Conservation (phyloP, 2,329 filamentous ascomycete genomes). For the Penicillium sclerotigenum region DNA sequence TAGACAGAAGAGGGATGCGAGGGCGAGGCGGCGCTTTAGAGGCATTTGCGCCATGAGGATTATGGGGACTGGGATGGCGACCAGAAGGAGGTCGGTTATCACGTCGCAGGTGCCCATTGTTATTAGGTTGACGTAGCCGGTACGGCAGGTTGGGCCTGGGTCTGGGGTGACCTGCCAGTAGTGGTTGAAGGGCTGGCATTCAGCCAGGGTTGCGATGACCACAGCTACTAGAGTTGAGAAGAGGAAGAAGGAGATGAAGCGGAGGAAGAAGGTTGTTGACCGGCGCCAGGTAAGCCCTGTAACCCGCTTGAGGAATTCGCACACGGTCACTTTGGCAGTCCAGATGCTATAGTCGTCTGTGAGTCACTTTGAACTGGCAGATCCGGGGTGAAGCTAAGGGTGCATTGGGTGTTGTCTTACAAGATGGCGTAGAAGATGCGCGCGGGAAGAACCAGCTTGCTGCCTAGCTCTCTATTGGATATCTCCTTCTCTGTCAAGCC, state of each 20-base stretch:
- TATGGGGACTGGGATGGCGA: slow-evolving; percentile 85
- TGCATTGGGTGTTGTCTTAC: slow-evolving; percentile 51
- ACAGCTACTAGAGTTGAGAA: slow-evolving; percentile 75
- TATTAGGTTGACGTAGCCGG: slow-evolving; percentile 80
- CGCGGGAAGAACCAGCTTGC: slow-evolving; percentile 74
- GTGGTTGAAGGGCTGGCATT: slow-evolving; percentile 72
- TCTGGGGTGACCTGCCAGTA: slow-evolving; percentile 85
- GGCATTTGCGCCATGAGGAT: slow-evolving; percentile 76
- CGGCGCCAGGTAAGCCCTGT: slow-evolving; percentile 77
- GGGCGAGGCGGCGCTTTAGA: slow-evolving; percentile 71
- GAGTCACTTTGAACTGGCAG: slow-evolving; percentile 10
- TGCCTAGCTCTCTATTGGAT: slow-evolving; percentile 65
- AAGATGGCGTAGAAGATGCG: slow-evolving; percentile 86
- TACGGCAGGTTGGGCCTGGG: slow-evolving; percentile 78
- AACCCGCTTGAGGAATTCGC: slow-evolving; percentile 86
- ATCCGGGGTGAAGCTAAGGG: not conserved
- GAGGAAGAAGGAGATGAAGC: slow-evolving; percentile 71
- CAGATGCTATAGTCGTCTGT: slow-evolving; percentile 63
- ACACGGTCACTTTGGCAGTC: slow-evolving; percentile 85
- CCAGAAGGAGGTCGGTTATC: slow-evolving; percentile 80
- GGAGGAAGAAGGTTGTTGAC: slow-evolving; percentile 68
- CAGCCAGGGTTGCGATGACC: slow-evolving; percentile 73
- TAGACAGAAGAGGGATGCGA: slow-evolving; percentile 77
- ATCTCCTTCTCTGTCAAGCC: slow-evolving; percentile 57
- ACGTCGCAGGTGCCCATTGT: slow-evolving; percentile 89